These are phyloP conservation scores for Oryza australiensis DNA, from an alignment of 176 grass and related monocot species.

Conservation along the genomic window DNA sequence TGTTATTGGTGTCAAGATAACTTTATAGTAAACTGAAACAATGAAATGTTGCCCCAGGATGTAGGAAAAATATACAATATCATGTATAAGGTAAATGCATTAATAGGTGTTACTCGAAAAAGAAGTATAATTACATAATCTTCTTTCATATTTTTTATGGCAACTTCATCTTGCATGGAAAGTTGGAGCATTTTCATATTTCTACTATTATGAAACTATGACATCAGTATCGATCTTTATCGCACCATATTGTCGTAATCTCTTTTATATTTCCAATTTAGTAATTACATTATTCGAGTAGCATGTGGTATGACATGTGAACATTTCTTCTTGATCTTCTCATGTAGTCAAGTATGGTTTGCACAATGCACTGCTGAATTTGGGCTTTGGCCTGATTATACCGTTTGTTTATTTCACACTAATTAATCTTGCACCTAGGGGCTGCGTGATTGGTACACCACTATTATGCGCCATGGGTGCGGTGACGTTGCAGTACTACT, in stretches of 20 bases:
- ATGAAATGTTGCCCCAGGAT: neutral
- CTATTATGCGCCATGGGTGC: conserved; percentile 56
- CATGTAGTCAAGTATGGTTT: conserved; percentile 12
- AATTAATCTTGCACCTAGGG: conserved; percentile 75
- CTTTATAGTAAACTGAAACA: neutral
- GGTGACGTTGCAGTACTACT: conserved; percentile 68
- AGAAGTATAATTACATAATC: neutral
- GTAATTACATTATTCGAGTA: neutral
- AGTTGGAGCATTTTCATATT: neutral
- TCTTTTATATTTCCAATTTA: neutral
- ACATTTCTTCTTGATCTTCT: neutral
- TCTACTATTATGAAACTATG: neutral
- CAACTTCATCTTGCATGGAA: conserved; percentile 15
- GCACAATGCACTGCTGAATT: conserved; percentile 4
- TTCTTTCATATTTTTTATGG: neutral
- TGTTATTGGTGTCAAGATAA: neutral
- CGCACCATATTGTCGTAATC: neutral
- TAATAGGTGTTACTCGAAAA: neutral
- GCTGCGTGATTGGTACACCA: conserved; percentile 70
- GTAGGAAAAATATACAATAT: neutral
- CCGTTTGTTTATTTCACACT: conserved; percentile 57
- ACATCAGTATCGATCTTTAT: conserved; percentile 3
- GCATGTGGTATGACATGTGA: neutral
- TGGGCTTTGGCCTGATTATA: conserved; percentile 15
- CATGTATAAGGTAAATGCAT: neutral